Evolutionary conservation across 2,329 filamentous ascomycete species (phyloP).

Genomic region (Grosmannia serpens): DNA sequence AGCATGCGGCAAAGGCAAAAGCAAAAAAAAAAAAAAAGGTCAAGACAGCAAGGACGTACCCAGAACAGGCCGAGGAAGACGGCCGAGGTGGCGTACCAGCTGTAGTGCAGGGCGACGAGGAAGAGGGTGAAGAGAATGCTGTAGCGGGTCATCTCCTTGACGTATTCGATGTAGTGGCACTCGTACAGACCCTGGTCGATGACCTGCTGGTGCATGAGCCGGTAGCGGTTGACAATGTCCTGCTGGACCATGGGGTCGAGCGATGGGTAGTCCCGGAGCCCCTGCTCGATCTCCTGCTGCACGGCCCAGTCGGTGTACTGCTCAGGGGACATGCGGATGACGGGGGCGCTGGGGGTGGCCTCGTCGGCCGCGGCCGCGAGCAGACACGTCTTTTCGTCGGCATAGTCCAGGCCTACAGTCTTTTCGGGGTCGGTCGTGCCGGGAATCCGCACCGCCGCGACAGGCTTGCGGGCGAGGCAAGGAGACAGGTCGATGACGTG

Average conservation of each 20-base stretch:
- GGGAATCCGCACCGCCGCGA: not conserved
- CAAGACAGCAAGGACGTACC: conserved; percentile 22
- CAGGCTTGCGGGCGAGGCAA: not conserved
- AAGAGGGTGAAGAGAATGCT: conserved; percentile 36
- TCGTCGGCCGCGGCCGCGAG: not conserved
- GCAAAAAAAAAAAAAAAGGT: conserved; percentile 20
- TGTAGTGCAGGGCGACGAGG: conserved; percentile 28
- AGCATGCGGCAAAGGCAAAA: not conserved
- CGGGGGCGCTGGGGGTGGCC: not conserved
- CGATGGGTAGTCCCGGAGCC: conserved; percentile 34
- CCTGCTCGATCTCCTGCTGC: conserved; percentile 23
- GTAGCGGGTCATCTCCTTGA: conserved; percentile 46
- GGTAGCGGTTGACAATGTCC: conserved; percentile 44
- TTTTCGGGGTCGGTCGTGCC: not conserved
- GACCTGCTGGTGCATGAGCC: conserved; percentile 41
- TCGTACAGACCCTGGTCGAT: conserved; percentile 44
- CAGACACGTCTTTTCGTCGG: not conserved
- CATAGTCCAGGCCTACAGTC: not conserved
- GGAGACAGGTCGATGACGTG: not conserved
- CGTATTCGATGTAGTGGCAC: conserved; percentile 47
- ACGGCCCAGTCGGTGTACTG: conserved; percentile 24
- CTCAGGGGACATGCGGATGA: not conserved
- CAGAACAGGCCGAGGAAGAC: conserved; percentile 51
- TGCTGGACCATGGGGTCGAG: conserved; percentile 42
- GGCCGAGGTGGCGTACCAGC: conserved; percentile 48